phyloP scores from a whole-genome alignment of 2,329 filamentous ascomycete genomes.

The Fusarium sp. region DNA sequence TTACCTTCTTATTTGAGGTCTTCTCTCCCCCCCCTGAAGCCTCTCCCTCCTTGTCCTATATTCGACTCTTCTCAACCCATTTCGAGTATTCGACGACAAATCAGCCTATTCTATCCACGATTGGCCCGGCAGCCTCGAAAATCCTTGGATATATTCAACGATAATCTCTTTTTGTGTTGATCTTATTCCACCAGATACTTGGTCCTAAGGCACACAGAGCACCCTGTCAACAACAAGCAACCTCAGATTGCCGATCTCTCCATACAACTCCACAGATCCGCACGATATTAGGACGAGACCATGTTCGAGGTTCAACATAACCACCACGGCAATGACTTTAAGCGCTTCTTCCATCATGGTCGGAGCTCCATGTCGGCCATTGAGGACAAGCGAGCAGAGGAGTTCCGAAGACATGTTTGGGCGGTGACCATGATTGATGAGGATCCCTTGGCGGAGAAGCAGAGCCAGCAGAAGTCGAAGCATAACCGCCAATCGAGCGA shows the following conservation, averaged over 20 bases:
- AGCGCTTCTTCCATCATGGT: constrained; percentile 47
- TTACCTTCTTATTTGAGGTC: constrained; percentile 17
- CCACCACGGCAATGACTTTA: constrained; percentile 49
- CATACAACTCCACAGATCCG: constrained; percentile 23
- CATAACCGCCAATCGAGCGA: constrained; percentile 41
- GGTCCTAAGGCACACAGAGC: constrained; percentile 10
- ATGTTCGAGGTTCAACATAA: constrained; percentile 50
- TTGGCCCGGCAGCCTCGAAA: constrained; percentile 8
- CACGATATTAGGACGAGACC: constrained; percentile 7
- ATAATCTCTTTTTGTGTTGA: constrained; percentile 1
- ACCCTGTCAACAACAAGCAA: constrained; percentile 19
- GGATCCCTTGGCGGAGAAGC: constrained; percentile 37
- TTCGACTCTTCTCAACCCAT: constrained; percentile 14
- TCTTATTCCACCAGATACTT: neutral
- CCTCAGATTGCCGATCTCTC: constrained; percentile 18
- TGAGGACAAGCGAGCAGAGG: constrained; percentile 48
- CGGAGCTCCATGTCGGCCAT: constrained; percentile 50
- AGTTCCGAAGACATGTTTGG: constrained; percentile 49
- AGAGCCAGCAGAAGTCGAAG: constrained; percentile 9
- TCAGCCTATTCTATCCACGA: neutral
- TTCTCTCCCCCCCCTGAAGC: constrained; percentile 7
- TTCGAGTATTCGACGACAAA: neutral
- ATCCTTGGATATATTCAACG: constrained; percentile 24
- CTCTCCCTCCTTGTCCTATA: constrained; percentile 33
- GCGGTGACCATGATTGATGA: constrained; percentile 50